Conservation (phyloP, 495 filamentous ascomycete genomes). For the Trichoderma reesei region DNA sequence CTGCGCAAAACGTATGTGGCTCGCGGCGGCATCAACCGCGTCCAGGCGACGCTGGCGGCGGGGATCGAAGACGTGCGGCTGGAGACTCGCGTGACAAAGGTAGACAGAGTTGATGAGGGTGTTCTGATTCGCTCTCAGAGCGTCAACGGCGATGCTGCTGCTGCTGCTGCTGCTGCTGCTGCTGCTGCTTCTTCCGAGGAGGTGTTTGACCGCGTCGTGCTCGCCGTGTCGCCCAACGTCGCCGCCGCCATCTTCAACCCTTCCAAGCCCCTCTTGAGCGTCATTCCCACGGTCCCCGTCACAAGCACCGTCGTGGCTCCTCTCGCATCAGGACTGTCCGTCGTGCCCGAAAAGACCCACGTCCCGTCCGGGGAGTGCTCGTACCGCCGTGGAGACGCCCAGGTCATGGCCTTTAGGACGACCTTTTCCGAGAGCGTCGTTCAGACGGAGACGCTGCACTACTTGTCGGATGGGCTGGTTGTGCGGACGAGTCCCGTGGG, state of each 20-base stretch:
- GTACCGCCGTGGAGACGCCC: slow-evolving; percentile 13
- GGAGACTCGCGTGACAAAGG: slow-evolving; percentile 7
- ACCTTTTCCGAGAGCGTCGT: slow-evolving; percentile 7
- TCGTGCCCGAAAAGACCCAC: neutral
- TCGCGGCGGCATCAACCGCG: slow-evolving; percentile 33
- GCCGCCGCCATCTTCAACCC: slow-evolving; percentile 34
- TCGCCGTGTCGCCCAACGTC: slow-evolving; percentile 38
- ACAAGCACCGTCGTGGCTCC: slow-evolving; percentile 23
- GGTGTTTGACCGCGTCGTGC: slow-evolving; percentile 33
- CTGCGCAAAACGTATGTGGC: slow-evolving; percentile 28
- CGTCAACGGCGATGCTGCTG: too few relatives aligned
- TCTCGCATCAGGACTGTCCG: neutral
- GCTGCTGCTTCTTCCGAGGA: slow-evolving; percentile 14
- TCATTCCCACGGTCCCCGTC: slow-evolving; percentile 34
- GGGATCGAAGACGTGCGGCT: slow-evolving; percentile 16
- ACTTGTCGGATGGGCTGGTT: slow-evolving; percentile 21
- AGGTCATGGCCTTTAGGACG: slow-evolving; percentile 25
- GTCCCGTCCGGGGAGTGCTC: neutral
- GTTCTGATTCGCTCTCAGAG: neutral
- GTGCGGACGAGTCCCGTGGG: slow-evolving; percentile 25
- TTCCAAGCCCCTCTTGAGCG: slow-evolving; percentile 23
- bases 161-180: too few relatives aligned
- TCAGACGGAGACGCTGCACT: slow-evolving; percentile 23
- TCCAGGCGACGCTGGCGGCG: slow-evolving; percentile 33
- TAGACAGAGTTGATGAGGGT: neutral